Base-by-base conservation (phyloP, 371 early-diverging fungal species). In the Parasitella parasitica region DNA sequence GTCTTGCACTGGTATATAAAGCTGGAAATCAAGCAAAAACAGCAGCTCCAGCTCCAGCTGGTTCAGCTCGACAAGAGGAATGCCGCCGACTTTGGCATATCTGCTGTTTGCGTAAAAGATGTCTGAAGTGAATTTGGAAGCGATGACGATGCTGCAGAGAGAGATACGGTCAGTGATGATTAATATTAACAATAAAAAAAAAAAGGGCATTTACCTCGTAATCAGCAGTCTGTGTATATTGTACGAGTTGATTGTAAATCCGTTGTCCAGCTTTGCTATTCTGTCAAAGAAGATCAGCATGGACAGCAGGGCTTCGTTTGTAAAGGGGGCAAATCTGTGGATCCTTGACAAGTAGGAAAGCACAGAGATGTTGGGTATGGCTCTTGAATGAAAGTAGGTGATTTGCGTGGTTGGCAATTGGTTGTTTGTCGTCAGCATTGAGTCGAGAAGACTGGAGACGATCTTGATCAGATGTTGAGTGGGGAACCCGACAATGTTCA, bases 211-310 rank as follows among this genome's bases (percentile, higher is more conserved):
- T 43, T 67, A 71, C 74, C 74, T 74, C 6, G 91, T 79, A 34
- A 94, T 89, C 12, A 91, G 69, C 54, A 94, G 66, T 8, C 93
- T 84, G 60, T 94, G 94, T 26, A 94, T 84, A 64, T 90, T 93
- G 68, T 75, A 87, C 41, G 88, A 84, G 65, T 83, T 87, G 54
- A 91, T 79, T 35, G 85, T 78, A 27, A 89, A 69, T 2, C 57
- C 56, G 3, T 61, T 51, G 37, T 77, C 74, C 7, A 73, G 54
- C 26, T 73, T 75, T 0, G 84, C 75, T 38, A 92, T 84, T 16
- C 93, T 83, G 67, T 95, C 94, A 56, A 95, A 82, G 70, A 91
- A 95, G n/a, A 94, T 82, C 12, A 95, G 73, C 3, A 92, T 71
- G 5, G 89, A 80, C 6, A 94, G 67, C 13, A 94, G 76, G 0